Base-by-base conservation (phyloP, 1,284 basidiomycete genomes). In the Rhodotorula sp. region DNA sequence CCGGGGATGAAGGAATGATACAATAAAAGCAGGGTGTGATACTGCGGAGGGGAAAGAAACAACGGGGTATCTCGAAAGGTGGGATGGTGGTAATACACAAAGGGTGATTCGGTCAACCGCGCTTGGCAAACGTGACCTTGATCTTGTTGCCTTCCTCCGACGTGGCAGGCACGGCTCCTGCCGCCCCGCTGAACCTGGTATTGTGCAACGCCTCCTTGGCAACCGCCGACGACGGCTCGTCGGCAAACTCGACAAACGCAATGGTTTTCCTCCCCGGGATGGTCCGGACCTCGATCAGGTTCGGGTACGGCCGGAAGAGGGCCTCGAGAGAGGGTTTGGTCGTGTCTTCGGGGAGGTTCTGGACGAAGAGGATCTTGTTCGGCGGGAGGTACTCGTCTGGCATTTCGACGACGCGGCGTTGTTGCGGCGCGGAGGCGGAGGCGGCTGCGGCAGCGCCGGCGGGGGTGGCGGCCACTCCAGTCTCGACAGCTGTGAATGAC, bases 371-470 rank as follows among this genome's bases (percentile, higher is more conserved):
- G 83, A 98, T 96, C 82, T 94, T 94, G 90, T 99, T 99, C 47
- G 96, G 96, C 6, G 97, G 97, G 14, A 99, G 87, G 83, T 99
- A 99, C 82, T 99, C 96, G 90, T 99, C 96, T 47, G 97, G 95
- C 91, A 97, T 95, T 81, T 93, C 91, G 75, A 98, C 90, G 76
- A 89, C 69, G 18, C 75, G 70, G n/a, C 74, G 77, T 6, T 70
- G 62, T 6, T 70, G 62, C 1, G 71, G 51, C 18, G 71, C 64
- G 10, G 65, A 7, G 34, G 34, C 64, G 2, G 71, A 51, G 18
- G 72, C 67, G 10, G 64, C 62, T n/a, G 67, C 47, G 34, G 74
- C 39, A n/a, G 57, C 43, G 1, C 67, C 59, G 21, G 71, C 67
- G 18, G 65, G 63, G 26, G 68, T 46, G 31, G 74, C 46, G n/a